Evolutionary conservation across 2,329 filamentous ascomycete genomes (phyloP).

Genomic region (Penicillium sp.): DNA sequence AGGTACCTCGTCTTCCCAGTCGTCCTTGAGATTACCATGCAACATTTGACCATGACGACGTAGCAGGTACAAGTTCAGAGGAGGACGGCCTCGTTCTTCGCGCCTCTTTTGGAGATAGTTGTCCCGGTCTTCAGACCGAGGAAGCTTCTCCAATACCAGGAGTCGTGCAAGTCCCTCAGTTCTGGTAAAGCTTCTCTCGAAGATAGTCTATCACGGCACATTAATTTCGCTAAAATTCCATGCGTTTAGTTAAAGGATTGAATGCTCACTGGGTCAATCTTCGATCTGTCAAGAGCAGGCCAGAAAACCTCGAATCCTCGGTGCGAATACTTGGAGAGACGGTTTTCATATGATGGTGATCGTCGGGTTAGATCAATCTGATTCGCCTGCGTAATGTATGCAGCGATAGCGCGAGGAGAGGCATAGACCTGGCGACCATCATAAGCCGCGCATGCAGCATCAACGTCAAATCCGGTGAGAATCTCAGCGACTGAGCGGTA

Average conservation of each 20-base stretch:
- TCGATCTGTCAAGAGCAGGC: conserved; percentile 62
- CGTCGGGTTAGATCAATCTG: conserved; percentile 68
- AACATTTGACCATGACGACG: conserved; percentile 36
- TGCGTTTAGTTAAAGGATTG: not conserved
- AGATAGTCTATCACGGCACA: conserved; percentile 52
- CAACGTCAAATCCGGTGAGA: conserved; percentile 78
- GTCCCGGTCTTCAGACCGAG: conserved; percentile 59
- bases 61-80: conserved; percentile 35
- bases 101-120: conserved; percentile 62
- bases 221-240: not conserved
- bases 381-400: conserved; percentile 75
- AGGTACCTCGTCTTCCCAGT: conserved; percentile 68
- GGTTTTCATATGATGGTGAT: conserved; percentile 79
- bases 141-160: conserved; percentile 69
- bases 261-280: conserved; percentile 55
- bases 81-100: conserved; percentile 61
- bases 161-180: conserved; percentile 70
- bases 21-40: conserved; percentile 65
- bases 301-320: conserved; percentile 78
- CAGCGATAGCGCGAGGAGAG: conserved; percentile 64
- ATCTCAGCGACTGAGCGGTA: conserved; percentile 80
- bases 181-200: conserved; percentile 67
- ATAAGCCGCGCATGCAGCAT: conserved; percentile 72
- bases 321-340: conserved; percentile 75
- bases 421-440: conserved; percentile 72